Percentiles rank a stretch among this genome's conserved stretches.
phyloP scores from a whole-genome alignment of 345 rosid genomes.

The Trapa bicornis region DNA sequence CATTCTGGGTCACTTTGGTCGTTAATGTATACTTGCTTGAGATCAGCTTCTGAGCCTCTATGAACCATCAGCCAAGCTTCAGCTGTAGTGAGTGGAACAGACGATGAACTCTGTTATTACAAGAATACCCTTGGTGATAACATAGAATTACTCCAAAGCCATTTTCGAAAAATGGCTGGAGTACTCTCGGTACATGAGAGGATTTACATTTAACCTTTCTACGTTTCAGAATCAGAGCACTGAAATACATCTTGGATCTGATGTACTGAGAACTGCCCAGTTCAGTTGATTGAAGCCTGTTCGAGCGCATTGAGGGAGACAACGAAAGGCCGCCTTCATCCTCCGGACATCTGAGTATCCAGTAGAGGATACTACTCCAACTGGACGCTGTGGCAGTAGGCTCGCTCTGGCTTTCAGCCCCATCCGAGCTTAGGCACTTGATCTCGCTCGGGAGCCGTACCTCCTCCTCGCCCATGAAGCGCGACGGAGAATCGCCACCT shows the following conservation, averaged over 20 bases:
- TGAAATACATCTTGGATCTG: neutral
- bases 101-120: no score
- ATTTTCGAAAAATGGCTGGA: neutral
- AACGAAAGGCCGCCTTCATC: neutral
- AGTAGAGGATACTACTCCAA: neutral
- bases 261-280: neutral
- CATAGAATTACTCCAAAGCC: no score
- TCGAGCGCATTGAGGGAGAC: neutral
- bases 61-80: no score
- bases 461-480: slow-evolving; percentile 73
- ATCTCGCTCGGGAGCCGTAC: slow-evolving; percentile 78
- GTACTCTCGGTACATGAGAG: neutral
- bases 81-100: no score
- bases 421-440: slow-evolving; percentile 92
- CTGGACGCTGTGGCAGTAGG: neutral
- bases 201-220: neutral
- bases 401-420: slow-evolving; percentile 46
- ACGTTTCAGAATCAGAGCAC: neutral
- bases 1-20: neutral
- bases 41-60: no score
- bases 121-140: no score
- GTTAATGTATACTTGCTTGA: no score
- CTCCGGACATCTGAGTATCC: neutral
- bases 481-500: slow-evolving; percentile 78
- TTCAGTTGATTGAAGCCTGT: neutral